Evolutionary conservation across 1,139 yeast species (phyloP), one percentile per base, ranked within the genome.

Genomic region (Blastobotrys indianensis): DNA sequence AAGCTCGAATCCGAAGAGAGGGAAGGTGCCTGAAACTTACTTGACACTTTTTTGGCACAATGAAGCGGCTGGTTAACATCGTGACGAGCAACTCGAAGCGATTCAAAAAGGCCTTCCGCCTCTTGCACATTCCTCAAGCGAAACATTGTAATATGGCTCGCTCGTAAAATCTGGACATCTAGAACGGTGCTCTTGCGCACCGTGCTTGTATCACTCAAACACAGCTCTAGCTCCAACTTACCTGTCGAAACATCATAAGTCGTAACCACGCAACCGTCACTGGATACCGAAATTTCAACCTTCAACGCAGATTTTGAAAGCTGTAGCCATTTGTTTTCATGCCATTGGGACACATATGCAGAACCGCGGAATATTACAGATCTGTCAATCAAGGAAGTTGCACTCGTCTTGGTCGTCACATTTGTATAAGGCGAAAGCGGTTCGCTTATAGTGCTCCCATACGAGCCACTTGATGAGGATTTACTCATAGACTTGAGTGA

Each of bases 141-240:
- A 50, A 62, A 60, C 64, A 62, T 60, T 23, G 57, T 55, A 25
- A 58, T 58, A 11, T 52, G 54, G 16, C 43, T 42, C 2, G 54
- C 52, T 35, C 53, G 54, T 38, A 53, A 49, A 42, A 63, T 46
- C 41, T 63, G 65, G 16, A 63, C 55, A 45, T 63, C 67, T 32
- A 59, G 54, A 4, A 54, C 54, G 4, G 67, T 62, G 3, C 57
- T 49, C 43, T 55, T 51, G 12, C 59, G 51, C 15, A 53, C 42
- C 12, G 54, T 58, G 34, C 54, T 56, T 8, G 44, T 41, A 6
- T 57, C 54, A 13, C 46, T 37, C 28, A 57, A 40, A 39, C 39
- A 41, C 40, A 54, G 17, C 25, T 51, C 54, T 37, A 53, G 29
- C 17, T 41, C 39, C 25, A 42, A 12, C 17, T 38, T 25, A 6